Conservation (phyloP, 768 basidiomycete genomes). For the Auricularia sp. region DNA sequence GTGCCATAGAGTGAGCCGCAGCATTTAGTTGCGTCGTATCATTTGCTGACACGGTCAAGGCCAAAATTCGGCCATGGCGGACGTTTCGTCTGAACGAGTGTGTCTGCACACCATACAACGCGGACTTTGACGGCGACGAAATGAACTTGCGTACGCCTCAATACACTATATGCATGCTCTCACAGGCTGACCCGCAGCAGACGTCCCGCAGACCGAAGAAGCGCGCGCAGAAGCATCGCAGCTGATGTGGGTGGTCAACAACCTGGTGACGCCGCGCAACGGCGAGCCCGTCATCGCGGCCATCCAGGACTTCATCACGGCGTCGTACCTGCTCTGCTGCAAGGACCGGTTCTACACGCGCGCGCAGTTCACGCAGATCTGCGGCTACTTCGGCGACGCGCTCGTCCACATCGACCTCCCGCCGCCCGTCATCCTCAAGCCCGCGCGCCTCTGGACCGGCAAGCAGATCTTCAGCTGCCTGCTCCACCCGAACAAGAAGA, state of each 20-base stretch:
- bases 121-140: constrained; percentile 99
- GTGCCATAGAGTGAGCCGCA: constrained; percentile 70
- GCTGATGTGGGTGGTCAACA: constrained; percentile 94
- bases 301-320: constrained; percentile 99
- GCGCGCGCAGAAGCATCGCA: constrained; percentile 93
- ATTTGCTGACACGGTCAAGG: constrained; percentile 25
- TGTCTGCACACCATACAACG: constrained; percentile 98
- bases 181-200: constrained; percentile 31
- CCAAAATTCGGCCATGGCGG: constrained; percentile 92
- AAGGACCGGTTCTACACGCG: constrained; percentile 91
- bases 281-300: constrained; percentile 99
- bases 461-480: constrained; percentile 98
- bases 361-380: constrained; percentile 91
- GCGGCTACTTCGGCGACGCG: constrained; percentile 88
- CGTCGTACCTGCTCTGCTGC: constrained; percentile 88
- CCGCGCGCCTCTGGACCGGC: constrained; percentile 89
- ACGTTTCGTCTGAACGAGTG: constrained; percentile 97
- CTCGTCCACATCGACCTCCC: constrained; percentile 90
- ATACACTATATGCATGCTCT: background rate
- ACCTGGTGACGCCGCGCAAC: constrained; percentile 94
- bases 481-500: constrained; percentile 85
- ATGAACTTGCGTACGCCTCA: constrained; percentile 87
- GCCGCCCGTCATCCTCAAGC: constrained; percentile 90
- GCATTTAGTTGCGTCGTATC: background rate
- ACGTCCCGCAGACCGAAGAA: constrained; percentile 98